Conservation (phyloP, 1,284 basidiomycete species). For the Pseudomicrostroma phylloplanum region DNA sequence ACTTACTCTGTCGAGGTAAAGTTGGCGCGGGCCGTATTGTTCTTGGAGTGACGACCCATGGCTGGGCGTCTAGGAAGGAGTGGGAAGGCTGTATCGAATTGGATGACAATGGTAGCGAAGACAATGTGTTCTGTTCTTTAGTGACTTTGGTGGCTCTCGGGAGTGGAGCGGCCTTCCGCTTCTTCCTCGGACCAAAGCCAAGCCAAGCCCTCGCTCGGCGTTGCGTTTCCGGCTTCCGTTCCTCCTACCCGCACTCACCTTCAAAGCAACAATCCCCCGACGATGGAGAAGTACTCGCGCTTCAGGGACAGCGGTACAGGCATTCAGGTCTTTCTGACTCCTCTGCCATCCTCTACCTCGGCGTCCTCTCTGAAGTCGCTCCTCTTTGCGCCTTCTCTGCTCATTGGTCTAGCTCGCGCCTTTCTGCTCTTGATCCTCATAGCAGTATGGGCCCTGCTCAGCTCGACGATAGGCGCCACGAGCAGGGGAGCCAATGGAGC, state of each 20-base stretch:
- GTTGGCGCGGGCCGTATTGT: conserved; percentile 65
- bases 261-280: not conserved
- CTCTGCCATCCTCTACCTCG: not conserved
- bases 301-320: conserved; percentile 11
- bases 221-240: too few species aligned
- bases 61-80: not conserved
- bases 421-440: too few species aligned
- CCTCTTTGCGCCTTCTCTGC: too few species aligned
- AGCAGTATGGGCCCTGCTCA: too few species aligned
- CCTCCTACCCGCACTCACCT: too few species aligned
- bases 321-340: conserved; percentile 11
- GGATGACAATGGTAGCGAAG: not conserved
- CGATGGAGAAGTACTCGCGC: conserved; percentile 8
- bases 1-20: conserved; percentile 78
- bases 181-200: too few species aligned
- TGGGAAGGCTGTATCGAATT: not conserved
- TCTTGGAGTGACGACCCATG: conserved; percentile 83
- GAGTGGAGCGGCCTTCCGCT: too few species aligned
- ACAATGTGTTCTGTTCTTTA: too few species aligned
- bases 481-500: not conserved
- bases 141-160: too few species aligned
- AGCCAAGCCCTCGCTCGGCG: too few species aligned
- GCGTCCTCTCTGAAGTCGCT: not conserved
- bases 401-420: too few species aligned
- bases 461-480: too few species aligned